Evolutionary conservation across 345 rosid genomes (phyloP).

Genomic region (Murraya paniculata): DNA sequence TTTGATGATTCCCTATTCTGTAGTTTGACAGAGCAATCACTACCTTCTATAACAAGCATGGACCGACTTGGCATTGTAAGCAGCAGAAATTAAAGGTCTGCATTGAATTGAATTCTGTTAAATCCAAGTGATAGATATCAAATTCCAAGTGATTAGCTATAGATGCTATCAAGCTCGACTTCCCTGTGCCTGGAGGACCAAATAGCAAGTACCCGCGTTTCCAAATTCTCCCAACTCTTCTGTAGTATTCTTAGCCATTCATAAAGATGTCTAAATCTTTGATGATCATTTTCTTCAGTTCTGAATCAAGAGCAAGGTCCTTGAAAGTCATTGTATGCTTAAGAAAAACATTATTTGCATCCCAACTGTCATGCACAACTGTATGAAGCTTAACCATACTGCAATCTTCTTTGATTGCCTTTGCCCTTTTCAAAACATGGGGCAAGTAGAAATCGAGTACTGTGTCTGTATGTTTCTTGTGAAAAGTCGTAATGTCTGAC

Average conservation of each 20-base stretch:
- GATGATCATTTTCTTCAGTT: not conserved
- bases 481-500: constrained; percentile 16
- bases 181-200: not conserved
- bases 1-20: constrained; percentile 20
- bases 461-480: constrained; percentile 23
- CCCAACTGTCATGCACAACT: not conserved
- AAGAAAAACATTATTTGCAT: not conserved
- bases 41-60: constrained; percentile 31
- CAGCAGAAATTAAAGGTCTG: constrained; percentile 17
- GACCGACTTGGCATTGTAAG: constrained; percentile 19
- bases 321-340: not conserved
- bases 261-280: not conserved
- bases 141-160: constrained; percentile 29
- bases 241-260: constrained; percentile 22
- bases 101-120: constrained; percentile 9
- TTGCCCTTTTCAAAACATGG: constrained; percentile 2
- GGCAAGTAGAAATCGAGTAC: constrained; percentile 28
- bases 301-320: not conserved
- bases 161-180: not conserved
- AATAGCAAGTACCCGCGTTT: not conserved
- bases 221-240: not conserved
- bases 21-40: constrained; percentile 20
- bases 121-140: constrained; percentile 29
- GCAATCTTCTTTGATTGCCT: constrained; percentile 8
- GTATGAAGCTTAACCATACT: constrained; percentile 18